Evolutionary conservation across 2,329 filamentous ascomycete genomes (phyloP).

Genomic region (Fusarium dlaminii): DNA sequence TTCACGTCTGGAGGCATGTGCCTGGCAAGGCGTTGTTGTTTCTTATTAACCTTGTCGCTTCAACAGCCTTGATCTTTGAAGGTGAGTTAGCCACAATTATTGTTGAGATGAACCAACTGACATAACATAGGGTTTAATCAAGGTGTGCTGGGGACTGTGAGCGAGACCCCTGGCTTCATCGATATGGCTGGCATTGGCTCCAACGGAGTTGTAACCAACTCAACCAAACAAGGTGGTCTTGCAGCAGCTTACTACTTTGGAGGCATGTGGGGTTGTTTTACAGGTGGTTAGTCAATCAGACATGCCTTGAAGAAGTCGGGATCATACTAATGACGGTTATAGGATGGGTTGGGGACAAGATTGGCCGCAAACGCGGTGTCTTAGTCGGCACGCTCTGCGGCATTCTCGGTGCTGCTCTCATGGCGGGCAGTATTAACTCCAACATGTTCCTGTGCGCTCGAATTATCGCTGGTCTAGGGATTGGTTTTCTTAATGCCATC

Average conservation of each 20-base stretch:
- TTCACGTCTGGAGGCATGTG: background rate
- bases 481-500: background rate
- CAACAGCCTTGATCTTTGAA: background rate
- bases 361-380: background rate
- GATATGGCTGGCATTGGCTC: background rate
- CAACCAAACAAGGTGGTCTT: background rate
- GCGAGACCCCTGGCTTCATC: background rate
- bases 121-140: background rate
- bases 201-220: background rate
- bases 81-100: background rate
- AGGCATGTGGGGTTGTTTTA: background rate
- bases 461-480: background rate
- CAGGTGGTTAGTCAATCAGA: background rate
- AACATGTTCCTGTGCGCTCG: background rate
- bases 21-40: background rate
- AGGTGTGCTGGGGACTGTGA: background rate
- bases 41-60: background rate
- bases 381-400: background rate
- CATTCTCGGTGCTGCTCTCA: background rate
- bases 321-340: background rate
- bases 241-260: background rate
- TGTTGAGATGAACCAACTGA: background rate
- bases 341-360: background rate
- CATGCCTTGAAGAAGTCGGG: no score
- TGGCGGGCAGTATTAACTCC: background rate